phyloP scores from a whole-genome alignment of 257 asterid genomes.

The Forsythia suspensa region DNA sequence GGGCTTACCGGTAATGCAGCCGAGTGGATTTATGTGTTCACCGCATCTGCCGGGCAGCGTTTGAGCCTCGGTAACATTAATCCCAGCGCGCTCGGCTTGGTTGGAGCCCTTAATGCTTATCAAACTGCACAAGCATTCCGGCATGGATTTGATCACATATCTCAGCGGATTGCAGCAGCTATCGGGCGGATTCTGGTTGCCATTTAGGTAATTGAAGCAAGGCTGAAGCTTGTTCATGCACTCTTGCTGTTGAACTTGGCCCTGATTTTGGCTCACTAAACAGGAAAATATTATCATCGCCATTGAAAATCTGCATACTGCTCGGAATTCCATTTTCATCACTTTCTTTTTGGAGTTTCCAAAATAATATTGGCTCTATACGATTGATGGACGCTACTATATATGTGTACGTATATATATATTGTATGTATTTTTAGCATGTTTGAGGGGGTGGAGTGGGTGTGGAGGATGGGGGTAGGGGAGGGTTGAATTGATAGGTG shows the following conservation, averaged over 20 bases:
- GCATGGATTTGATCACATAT: slow-evolving; percentile 51
- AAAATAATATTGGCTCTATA: background rate
- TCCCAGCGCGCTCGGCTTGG: slow-evolving; percentile 66
- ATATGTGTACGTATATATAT: slow-evolving; percentile 11
- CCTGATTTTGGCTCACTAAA: slow-evolving; percentile 23
- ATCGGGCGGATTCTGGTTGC: slow-evolving; percentile 48
- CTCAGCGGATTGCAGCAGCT: slow-evolving; percentile 70
- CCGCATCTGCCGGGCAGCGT: slow-evolving; percentile 82
- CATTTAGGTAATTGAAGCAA: slow-evolving; percentile 59
- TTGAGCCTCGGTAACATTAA: slow-evolving; percentile 62
- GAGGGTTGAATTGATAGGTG: slow-evolving; percentile 32
- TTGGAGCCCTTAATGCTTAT: slow-evolving; percentile 65
- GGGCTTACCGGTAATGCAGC: slow-evolving; percentile 62
- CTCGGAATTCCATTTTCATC: slow-evolving; percentile 21
- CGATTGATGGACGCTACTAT: background rate
- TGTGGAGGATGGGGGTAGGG: too few relatives aligned
- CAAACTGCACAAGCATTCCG: slow-evolving; percentile 75
- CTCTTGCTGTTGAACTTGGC: slow-evolving; percentile 43
- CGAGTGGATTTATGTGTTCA: slow-evolving; percentile 72
- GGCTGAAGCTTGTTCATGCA: slow-evolving; percentile 66
- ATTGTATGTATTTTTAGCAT: background rate
- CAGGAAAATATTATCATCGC: slow-evolving; percentile 25
- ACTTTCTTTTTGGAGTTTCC: background rate
- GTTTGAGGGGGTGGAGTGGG: background rate
- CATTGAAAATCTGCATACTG: slow-evolving; percentile 5